Evolutionary conservation across 805 yeast species (phyloP).

Genomic region (Wickerhamiella lipophila): DNA sequence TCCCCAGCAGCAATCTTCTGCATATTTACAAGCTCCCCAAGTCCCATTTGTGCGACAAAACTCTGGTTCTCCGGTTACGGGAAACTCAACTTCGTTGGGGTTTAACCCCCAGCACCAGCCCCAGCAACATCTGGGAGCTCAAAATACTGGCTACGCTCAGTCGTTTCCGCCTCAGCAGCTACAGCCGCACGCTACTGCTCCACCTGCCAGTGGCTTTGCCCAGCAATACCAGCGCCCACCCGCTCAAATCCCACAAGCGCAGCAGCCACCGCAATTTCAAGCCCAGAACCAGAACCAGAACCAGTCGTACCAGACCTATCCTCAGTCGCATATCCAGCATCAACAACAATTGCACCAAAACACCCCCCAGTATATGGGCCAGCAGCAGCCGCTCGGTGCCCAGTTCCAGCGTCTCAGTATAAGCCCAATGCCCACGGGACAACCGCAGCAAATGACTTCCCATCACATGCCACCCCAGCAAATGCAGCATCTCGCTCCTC

Average conservation of each 20-base stretch:
- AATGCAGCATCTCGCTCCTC: neutral
- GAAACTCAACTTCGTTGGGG: neutral
- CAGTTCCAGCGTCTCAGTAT: neutral
- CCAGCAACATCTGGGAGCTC: neutral
- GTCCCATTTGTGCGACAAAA: neutral
- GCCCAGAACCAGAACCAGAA: neutral
- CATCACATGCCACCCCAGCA: conserved; percentile 4
- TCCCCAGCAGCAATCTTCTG: conserved; percentile 7
- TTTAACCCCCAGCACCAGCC: too few species aligned
- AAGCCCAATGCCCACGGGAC: conserved; percentile 4
- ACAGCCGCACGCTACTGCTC: neutral
- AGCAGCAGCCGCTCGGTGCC: neutral
- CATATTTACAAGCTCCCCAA: conserved; percentile 3
- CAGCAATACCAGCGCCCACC: neutral
- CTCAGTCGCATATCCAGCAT: too few species aligned
- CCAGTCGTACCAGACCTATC: neutral
- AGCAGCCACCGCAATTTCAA: neutral
- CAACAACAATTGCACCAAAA: neutral
- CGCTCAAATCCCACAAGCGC: neutral
- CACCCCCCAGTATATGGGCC: neutral
- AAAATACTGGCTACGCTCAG: neutral
- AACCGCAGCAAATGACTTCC: conserved; percentile 6
- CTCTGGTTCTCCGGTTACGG: neutral
- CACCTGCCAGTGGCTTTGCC: neutral
- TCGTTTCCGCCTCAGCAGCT: neutral